A percentile compares a stretch with the other conserved stretches of the same genome.
phyloP scores from a whole-genome alignment of 2,329 filamentous ascomycete species.

The Colletotrichum abscissum region DNA sequence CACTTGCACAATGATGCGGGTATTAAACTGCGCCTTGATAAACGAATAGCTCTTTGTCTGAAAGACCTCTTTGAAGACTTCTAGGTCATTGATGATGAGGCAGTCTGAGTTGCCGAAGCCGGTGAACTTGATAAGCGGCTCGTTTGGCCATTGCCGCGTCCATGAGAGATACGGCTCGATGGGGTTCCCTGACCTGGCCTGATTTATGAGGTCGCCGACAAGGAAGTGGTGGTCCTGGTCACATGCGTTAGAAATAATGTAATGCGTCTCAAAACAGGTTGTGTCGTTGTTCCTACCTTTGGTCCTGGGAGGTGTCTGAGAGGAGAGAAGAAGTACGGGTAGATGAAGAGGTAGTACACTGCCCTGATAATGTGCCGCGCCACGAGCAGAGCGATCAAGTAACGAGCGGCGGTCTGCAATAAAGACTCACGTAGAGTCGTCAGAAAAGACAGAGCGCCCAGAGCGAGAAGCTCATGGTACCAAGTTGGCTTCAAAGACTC shows the following conservation, averaged over 20 bases:
- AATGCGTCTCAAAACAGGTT: background rate
- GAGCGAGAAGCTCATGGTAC: background rate
- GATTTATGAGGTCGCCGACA: conserved; percentile 38
- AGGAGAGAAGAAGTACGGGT: conserved; percentile 54
- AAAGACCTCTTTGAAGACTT: conserved; percentile 41
- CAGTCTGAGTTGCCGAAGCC: conserved; percentile 41
- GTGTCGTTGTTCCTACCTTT: conserved; percentile 42
- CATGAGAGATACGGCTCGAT: conserved; percentile 37
- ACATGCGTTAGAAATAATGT: background rate
- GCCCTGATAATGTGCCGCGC: background rate
- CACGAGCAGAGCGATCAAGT: background rate
- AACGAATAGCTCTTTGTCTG: conserved; percentile 45
- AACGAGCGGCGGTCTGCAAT: background rate
- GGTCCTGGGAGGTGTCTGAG: conserved; percentile 56
- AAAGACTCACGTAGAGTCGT: background rate
- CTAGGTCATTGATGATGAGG: conserved; percentile 40
- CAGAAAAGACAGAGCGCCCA: background rate
- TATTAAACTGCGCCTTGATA: conserved; percentile 44
- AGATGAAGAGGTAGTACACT: conserved; percentile 52
- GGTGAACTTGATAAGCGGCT: conserved; percentile 42
- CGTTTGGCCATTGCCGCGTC: conserved; percentile 39
- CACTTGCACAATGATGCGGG: conserved; percentile 39
- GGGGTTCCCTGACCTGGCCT: conserved; percentile 31
- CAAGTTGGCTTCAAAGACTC: background rate
- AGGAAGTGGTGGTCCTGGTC: conserved; percentile 37